Evolutionary conservation across 2,329 filamentous ascomycete genomes (phyloP), one percentile per base, ranked within the genome.

Genomic region (Capronia coronata): DNA sequence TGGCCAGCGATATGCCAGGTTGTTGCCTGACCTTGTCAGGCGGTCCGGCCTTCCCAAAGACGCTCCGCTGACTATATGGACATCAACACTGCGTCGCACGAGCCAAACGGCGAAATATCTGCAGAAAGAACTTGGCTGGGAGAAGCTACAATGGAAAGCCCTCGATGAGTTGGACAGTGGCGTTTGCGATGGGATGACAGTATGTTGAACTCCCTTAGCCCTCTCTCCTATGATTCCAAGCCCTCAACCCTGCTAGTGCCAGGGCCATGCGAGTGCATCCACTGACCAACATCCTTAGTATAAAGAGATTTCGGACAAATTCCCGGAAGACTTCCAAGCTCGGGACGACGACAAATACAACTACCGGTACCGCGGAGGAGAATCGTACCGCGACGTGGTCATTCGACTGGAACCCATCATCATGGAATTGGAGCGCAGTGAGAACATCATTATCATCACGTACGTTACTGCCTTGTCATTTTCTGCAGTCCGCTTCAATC

Each of bases 321-420:
- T 87, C 65, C 93, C 93, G 0, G 90, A 96, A 60, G 93, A 98
- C 71, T 98, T 98, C 71, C 82, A 83, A 43, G 89, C 91, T 27
- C 87, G 93, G 55, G 93, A 98, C 68, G 88, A 95, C 59, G 93
- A 98, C 75, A 98, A 98, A 71, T 97, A 97, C 79, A 97, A 98
- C 73, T 98, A 98, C 72, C 88, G 93, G 49, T 98, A 98, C 70
- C 84, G 93, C 3, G 93, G 93, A 56, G 93, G 93, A 46, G 93
- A 98, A 71, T 94, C 87, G 54, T 87, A 98, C 68, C 87, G 91
- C 48, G 93, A 98, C 64, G 91, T 98, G 1, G 93, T 98, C 34
- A 97, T 96, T 63, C 88, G 93, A 1, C 82, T 98, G 0, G 93
- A 98, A 65, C 93, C 93, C 55, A 98, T 98, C 70, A 98, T 98